Conservation (phyloP, 345 rosid genomes). For the thale cress (Arabidopsis thaliana) region TAIR10.1 NC_003074.8:21154001-21154500, state of each 20-base stretch:
- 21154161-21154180: constrained; percentile 48
- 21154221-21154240: constrained; percentile 20
- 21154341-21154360: constrained; percentile 50
- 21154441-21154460: constrained; percentile 57
- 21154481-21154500: constrained; percentile 64
- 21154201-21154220: constrained; percentile 26
- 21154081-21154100: not conserved
- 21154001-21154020: not conserved
- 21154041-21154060: constrained; percentile 7
- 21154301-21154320: constrained; percentile 80
- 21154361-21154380: constrained; percentile 58
- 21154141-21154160: constrained; percentile 44
- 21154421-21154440: constrained; percentile 48
- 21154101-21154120: constrained; percentile 17
- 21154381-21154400: constrained; percentile 83
- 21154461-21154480: constrained; percentile 48
- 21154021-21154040: not conserved
- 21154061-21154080: not conserved
- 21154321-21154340: constrained; percentile 54
- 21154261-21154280: constrained; percentile 46
- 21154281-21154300: constrained; percentile 57
- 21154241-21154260: constrained; percentile 30
- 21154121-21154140: constrained; percentile 33
- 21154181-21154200: constrained; percentile 33
- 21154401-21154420: constrained; percentile 61